These are phyloP conservation scores for Podospora pseudopauciseta DNA, from an alignment of 495 filamentous ascomycete genomes.

Conservation along the genomic window DNA sequence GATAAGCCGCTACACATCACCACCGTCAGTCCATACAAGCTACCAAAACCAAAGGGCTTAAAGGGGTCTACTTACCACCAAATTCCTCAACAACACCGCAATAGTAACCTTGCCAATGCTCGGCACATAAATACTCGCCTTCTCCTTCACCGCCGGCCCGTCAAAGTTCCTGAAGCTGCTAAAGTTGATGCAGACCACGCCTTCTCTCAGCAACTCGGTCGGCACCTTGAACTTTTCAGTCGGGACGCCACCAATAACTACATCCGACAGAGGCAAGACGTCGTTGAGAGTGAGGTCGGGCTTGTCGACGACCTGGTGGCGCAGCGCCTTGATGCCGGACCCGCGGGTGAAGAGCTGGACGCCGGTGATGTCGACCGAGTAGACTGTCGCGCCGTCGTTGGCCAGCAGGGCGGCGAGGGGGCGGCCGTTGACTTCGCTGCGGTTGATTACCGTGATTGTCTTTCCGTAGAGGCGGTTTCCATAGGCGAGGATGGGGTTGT, in stretches of 20 bases:
- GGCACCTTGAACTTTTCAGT: slow-evolving; percentile 83
- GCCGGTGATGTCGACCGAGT: slow-evolving; percentile 86
- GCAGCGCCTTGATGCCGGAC: slow-evolving; percentile 70
- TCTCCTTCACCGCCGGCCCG: slow-evolving; percentile 75
- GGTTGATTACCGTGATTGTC: slow-evolving; percentile 91
- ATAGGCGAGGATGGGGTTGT: slow-evolving; percentile 92
- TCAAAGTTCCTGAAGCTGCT: slow-evolving; percentile 95
- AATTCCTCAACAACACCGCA: slow-evolving; percentile 80
- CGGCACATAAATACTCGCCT: slow-evolving; percentile 94
- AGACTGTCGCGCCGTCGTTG: slow-evolving; percentile 93
- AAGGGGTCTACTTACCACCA: slow-evolving; percentile 58
- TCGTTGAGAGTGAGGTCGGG: slow-evolving; percentile 71
- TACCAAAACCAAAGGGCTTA: too few species aligned
- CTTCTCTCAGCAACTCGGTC: slow-evolving; percentile 72
- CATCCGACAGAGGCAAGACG: slow-evolving; percentile 81
- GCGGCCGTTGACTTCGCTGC: slow-evolving; percentile 89
- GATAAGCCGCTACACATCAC: slow-evolving; percentile 36
- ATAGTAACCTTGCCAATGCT: slow-evolving; percentile 98
- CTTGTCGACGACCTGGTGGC: slow-evolving; percentile 80
- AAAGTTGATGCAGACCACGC: slow-evolving; percentile 96
- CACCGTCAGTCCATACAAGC: not conserved
- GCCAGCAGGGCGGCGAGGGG: slow-evolving; percentile 92
- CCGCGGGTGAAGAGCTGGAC: slow-evolving; percentile 92
- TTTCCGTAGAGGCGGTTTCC: slow-evolving; percentile 89
- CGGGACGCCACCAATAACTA: slow-evolving; percentile 93